Conservation (phyloP, 2,329 filamentous ascomycete genomes). For the Zasmidium citrigriseum region DNA sequence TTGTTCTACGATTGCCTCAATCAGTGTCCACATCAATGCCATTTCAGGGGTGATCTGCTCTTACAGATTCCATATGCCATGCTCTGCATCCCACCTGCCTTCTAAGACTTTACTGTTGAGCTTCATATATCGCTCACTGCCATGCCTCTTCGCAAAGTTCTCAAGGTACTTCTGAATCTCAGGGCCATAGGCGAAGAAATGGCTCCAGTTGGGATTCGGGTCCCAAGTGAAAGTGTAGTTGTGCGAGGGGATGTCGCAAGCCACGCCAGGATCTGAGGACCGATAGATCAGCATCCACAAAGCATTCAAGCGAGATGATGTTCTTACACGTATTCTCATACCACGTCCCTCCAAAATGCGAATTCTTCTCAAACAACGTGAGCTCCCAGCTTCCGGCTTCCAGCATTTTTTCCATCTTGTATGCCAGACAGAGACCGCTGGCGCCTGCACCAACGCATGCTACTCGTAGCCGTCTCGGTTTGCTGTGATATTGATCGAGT, state of each 20-base stretch:
- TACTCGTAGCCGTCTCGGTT: constrained; percentile 2
- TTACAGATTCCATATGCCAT: constrained; percentile 53
- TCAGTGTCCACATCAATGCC: constrained; percentile 8
- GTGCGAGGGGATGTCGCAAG: constrained; percentile 22
- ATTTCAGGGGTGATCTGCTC: constrained; percentile 37
- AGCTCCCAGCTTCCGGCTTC: constrained; percentile 19
- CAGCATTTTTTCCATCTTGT: constrained; percentile 51
- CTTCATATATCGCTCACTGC: constrained; percentile 44
- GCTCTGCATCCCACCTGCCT: constrained; percentile 51
- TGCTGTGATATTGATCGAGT: constrained; percentile 17
- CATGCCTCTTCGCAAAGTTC: constrained; percentile 11
- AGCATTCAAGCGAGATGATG: not conserved
- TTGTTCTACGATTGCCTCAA: constrained; percentile 26
- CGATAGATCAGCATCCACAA: not conserved
- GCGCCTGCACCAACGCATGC: constrained; percentile 52
- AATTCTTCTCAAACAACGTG: constrained; percentile 14
- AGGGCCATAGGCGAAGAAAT: constrained; percentile 12
- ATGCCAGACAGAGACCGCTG: constrained; percentile 50
- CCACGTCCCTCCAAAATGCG: constrained; percentile 20
- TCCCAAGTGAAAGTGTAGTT: constrained; percentile 36
- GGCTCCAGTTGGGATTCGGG: constrained; percentile 19
- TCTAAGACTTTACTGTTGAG: constrained; percentile 51
- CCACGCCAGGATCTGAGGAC: constrained; percentile 13
- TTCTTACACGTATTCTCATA: constrained; percentile 13
- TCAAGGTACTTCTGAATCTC: constrained; percentile 38